Percentiles rank a stretch among this genome's conserved stretches.
These are phyloP conservation scores for Pterula multifida DNA, from an alignment of 1,284 basidiomycete species.

Conservation along the genomic window DNA sequence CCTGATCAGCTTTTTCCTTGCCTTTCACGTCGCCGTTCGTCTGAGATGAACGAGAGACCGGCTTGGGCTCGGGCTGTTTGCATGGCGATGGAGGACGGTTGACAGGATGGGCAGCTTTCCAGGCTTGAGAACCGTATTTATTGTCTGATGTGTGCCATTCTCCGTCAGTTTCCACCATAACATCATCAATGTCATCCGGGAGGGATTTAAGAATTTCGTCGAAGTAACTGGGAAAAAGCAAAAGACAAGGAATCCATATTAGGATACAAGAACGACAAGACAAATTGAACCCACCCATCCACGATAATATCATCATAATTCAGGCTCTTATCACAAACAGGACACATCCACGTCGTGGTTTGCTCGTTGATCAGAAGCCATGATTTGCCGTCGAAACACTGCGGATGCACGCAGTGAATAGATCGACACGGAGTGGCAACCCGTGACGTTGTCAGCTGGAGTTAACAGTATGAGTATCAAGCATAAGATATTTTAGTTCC, in stretches of 20 bases:
- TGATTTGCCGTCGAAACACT: slow-evolving; percentile 92
- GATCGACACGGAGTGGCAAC: slow-evolving; percentile 83
- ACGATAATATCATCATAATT: slow-evolving; percentile 78
- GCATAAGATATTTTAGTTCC: slow-evolving; percentile 6
- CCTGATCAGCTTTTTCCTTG: slow-evolving; percentile 30
- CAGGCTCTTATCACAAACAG: slow-evolving; percentile 81
- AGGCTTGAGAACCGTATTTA: slow-evolving; percentile 64
- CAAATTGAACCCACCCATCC: slow-evolving; percentile 81
- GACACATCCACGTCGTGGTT: slow-evolving; percentile 93
- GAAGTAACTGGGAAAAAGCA: slow-evolving; percentile 51
- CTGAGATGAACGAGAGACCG: slow-evolving; percentile 21
- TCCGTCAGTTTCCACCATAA: slow-evolving; percentile 87
- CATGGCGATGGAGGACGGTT: slow-evolving; percentile 15
- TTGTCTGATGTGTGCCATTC: slow-evolving; percentile 92
- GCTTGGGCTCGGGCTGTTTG: slow-evolving; percentile 14
- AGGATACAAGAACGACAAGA: no score
- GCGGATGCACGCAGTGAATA: slow-evolving; percentile 74
- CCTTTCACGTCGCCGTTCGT: slow-evolving; percentile 20
- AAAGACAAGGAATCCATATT: no score
- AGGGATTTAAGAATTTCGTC: slow-evolving; percentile 70
- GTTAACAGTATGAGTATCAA: slow-evolving; percentile 1
- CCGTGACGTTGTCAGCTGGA: slow-evolving; percentile 79
- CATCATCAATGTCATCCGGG: slow-evolving; percentile 77
- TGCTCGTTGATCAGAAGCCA: slow-evolving; percentile 96
- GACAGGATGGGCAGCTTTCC: slow-evolving; percentile 46